Conservation (phyloP, 371 early-diverging fungal genomes). For the Apophysomyces variabilis region DNA sequence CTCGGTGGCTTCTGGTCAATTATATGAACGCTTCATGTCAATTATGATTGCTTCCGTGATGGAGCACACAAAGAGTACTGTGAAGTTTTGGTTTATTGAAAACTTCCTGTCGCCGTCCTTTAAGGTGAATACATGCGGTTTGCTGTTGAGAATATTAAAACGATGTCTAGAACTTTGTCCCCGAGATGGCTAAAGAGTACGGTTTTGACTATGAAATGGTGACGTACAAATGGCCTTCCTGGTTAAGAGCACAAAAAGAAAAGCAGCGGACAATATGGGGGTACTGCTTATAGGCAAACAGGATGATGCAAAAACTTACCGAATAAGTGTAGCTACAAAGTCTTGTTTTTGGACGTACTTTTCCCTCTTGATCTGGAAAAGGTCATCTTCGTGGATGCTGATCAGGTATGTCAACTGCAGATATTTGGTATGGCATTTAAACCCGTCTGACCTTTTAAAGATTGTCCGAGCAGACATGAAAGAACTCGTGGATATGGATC, state of each 20-base stretch:
- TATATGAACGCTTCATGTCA: conserved; percentile 95
- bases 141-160: neutral
- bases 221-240: conserved; percentile 97
- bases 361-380: conserved; percentile 94
- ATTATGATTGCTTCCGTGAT: conserved; percentile 97
- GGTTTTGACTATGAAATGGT: conserved; percentile 92
- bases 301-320: neutral
- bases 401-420: conserved; percentile 65
- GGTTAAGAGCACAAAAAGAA: conserved; percentile 89
- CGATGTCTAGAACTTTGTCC: conserved; percentile 74
- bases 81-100: conserved; percentile 98
- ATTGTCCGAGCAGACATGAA: conserved; percentile 93
- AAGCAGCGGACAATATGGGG: conserved; percentile 98
- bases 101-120: conserved; percentile 95
- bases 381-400: conserved; percentile 98
- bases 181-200: conserved; percentile 82
- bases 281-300: conserved; percentile 9
- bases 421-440: no score
- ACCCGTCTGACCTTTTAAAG: conserved; percentile 19
- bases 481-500: conserved; percentile 89
- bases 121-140: conserved; percentile 56
- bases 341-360: conserved; percentile 94
- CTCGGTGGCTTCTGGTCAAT: conserved; percentile 95
- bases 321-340: conserved; percentile 74
- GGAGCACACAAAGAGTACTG: conserved; percentile 81